These are phyloP conservation scores for Linum trigynum DNA, from an alignment of 345 rosid species.

Conservation along the genomic window DNA sequence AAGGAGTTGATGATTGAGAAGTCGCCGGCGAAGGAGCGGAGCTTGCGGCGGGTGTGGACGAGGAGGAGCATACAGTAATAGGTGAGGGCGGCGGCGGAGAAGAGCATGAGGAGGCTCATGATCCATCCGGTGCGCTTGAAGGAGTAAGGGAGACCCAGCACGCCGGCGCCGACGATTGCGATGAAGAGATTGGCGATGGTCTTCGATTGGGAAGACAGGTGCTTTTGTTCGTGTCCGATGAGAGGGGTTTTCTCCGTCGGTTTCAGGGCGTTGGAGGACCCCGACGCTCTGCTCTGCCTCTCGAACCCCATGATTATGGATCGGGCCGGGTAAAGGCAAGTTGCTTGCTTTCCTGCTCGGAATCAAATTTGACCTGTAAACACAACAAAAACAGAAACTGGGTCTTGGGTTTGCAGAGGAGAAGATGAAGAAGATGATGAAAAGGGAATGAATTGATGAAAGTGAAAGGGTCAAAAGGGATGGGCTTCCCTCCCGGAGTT, in stretches of 20 bases:
- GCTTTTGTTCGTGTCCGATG: constrained; percentile 25
- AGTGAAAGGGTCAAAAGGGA: too few relatives aligned
- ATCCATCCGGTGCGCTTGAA: constrained; percentile 90
- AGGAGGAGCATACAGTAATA: constrained; percentile 75
- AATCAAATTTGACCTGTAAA: not conserved
- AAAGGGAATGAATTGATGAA: too few relatives aligned
- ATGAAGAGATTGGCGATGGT: constrained; percentile 90
- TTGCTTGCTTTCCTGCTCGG: not conserved
- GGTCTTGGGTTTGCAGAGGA: too few relatives aligned
- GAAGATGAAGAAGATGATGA: too few relatives aligned
- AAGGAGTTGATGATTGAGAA: constrained; percentile 47
- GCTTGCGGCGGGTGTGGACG: constrained; percentile 65
- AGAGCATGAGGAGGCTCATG: constrained; percentile 53
- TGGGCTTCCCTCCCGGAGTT: not conserved
- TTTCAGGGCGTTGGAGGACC: constrained; percentile 33
- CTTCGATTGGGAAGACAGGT: constrained; percentile 55
- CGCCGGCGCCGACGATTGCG: constrained; percentile 79
- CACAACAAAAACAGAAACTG: too few relatives aligned
- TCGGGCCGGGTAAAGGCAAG: not conserved
- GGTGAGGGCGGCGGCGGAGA: constrained; percentile 47
- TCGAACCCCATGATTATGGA: constrained; percentile 34
- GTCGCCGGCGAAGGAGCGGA: constrained; percentile 33
- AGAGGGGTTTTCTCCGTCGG: constrained; percentile 66
- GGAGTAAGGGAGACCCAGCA: constrained; percentile 78
- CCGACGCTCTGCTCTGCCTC: constrained; percentile 25